These are phyloP conservation scores for Phaeodactylum tricornutum DNA, from an alignment of 108 stramenopile genomes.

Conservation along the genomic window DNA sequence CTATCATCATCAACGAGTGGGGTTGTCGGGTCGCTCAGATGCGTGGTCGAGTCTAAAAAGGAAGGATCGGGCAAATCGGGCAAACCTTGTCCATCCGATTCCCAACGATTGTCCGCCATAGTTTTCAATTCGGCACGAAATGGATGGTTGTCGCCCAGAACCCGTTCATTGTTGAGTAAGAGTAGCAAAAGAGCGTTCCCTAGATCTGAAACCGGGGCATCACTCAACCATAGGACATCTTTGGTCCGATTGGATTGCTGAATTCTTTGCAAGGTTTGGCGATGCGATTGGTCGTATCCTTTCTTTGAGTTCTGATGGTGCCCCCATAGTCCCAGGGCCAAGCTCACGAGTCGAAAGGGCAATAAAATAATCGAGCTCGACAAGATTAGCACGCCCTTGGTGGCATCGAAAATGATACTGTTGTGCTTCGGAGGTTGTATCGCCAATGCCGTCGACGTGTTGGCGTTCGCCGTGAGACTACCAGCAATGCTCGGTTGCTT, in stretches of 20 bases:
- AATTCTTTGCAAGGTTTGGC: neutral
- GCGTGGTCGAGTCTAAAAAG: too few relatives aligned
- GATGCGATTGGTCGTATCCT: neutral
- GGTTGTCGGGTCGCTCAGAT: conserved; percentile 1
- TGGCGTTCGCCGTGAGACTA: too few relatives aligned
- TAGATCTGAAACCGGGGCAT: conserved; percentile 63
- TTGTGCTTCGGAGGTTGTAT: conserved; percentile 1
- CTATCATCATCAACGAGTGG: conserved; percentile 1
- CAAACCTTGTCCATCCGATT: conserved; percentile 6
- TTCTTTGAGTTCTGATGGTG: conserved; percentile 1
- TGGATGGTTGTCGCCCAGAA: conserved; percentile 19
- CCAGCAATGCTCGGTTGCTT: neutral
- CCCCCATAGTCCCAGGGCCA: conserved; percentile 36
- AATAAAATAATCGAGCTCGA: conserved; percentile 58
- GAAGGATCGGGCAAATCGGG: conserved; percentile 31
- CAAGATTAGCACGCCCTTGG: conserved; percentile 45
- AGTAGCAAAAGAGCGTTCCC: conserved; percentile 39
- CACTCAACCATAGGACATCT: conserved; percentile 62
- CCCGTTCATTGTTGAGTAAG: conserved; percentile 49
- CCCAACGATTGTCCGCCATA: conserved; percentile 70
- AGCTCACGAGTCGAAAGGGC: conserved; percentile 55
- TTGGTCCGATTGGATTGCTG: conserved; percentile 35
- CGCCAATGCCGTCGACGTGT: neutral
- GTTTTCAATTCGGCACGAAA: conserved; percentile 42
- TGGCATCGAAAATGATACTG: conserved; percentile 48